Conservation (phyloP, 768 basidiomycete genomes). For the Serendipita indica region DNA sequence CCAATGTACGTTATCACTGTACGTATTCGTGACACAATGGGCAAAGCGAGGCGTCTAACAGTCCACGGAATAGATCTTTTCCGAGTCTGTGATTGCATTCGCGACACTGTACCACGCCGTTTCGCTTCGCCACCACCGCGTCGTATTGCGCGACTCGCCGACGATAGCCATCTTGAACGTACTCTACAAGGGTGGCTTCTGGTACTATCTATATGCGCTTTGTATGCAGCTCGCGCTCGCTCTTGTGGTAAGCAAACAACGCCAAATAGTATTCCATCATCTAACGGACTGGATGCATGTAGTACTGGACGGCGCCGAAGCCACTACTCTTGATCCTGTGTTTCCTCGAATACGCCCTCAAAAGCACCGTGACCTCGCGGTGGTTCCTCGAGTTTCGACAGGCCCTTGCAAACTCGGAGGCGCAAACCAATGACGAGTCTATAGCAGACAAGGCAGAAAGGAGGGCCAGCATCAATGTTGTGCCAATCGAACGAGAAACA, state of each 20-base stretch:
- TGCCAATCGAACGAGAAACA: too few relatives aligned
- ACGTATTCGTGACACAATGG: too few relatives aligned
- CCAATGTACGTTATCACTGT: too few relatives aligned
- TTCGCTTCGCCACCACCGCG: neutral
- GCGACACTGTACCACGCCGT: neutral
- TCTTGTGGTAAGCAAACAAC: neutral
- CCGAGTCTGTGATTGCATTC: neutral
- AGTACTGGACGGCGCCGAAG: neutral
- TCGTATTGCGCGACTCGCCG: neutral
- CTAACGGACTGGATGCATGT: neutral
- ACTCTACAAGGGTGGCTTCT: neutral
- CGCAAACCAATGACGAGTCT: too few relatives aligned
- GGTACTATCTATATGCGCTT: too few relatives aligned
- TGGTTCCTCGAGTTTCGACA: neutral
- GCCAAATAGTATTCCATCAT: neutral
- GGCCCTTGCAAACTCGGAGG: too few relatives aligned
- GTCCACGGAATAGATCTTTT: neutral
- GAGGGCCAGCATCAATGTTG: too few relatives aligned
- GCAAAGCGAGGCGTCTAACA: too few relatives aligned
- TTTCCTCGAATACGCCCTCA: neutral
- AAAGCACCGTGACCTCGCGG: neutral
- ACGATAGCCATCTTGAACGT: neutral
- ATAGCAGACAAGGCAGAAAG: too few relatives aligned
- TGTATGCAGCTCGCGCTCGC: too few relatives aligned
- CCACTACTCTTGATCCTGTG: neutral